These are phyloP conservation scores for Stromatinia cepivora DNA, from an alignment of 2,329 filamentous ascomycete genomes.

Conservation along the genomic window DNA sequence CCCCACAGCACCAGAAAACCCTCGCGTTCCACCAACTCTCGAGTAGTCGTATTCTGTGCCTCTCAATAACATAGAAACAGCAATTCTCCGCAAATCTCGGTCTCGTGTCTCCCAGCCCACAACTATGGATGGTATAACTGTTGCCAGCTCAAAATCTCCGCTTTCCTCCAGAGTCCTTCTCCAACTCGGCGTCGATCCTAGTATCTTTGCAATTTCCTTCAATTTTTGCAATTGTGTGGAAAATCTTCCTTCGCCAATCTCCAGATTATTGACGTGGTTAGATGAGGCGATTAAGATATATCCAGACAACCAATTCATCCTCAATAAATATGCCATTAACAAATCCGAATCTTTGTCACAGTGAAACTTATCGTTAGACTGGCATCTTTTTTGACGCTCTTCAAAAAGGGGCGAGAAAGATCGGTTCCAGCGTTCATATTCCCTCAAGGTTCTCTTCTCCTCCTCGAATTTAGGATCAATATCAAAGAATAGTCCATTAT, in stretches of 20 bases:
- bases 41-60: neutral
- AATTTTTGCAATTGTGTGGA: slow-evolving; percentile 14
- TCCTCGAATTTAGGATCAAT: slow-evolving; percentile 33
- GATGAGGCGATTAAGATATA: slow-evolving; percentile 18
- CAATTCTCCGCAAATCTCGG: slow-evolving; percentile 28
- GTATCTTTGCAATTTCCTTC: neutral
- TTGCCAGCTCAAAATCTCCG: slow-evolving; percentile 34
- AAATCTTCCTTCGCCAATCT: neutral
- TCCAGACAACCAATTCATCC: slow-evolving; percentile 18
- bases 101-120: slow-evolving; percentile 34
- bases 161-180: slow-evolving; percentile 25
- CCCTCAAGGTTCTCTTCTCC: slow-evolving; percentile 28
- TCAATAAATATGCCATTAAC: slow-evolving; percentile 12
- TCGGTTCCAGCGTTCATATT: slow-evolving; percentile 34
- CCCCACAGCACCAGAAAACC: slow-evolving; percentile 7
- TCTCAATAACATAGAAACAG: slow-evolving; percentile 29
- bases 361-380: slow-evolving; percentile 25
- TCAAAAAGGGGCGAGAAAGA: slow-evolving; percentile 30
- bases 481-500: slow-evolving; percentile 30
- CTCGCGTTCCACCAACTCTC: neutral
- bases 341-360: slow-evolving; percentile 5
- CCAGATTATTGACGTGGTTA: slow-evolving; percentile 7
- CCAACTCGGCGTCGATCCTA: neutral
- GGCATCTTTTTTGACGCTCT: neutral
- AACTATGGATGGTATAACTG: slow-evolving; percentile 32